A percentile compares a stretch with the other conserved stretches of the same genome.
phyloP scores from a whole-genome alignment of 2,329 filamentous ascomycete genomes.

The Pseudocercospora eumusae region DNA sequence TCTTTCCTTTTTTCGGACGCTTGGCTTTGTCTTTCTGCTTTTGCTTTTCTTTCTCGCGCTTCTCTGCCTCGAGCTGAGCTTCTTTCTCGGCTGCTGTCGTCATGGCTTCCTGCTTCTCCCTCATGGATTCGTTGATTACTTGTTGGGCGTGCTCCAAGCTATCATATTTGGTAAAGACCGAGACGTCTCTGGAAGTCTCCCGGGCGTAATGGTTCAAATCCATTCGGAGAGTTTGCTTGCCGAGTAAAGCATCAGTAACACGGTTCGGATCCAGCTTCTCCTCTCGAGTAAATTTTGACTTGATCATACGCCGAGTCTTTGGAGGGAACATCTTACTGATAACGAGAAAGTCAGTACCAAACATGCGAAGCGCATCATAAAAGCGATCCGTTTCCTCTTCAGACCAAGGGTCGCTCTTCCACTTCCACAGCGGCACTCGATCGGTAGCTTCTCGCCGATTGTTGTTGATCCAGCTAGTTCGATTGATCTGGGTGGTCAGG shows the following conservation, averaged over 20 bases:
- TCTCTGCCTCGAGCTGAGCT: constrained; percentile 39
- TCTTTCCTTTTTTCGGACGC: constrained; percentile 38
- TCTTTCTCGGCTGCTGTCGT: constrained; percentile 40
- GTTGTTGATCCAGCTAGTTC: constrained; percentile 67
- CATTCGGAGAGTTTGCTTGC: constrained; percentile 43
- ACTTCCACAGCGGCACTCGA: constrained; percentile 44
- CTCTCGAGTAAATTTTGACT: constrained; percentile 80
- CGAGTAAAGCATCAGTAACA: constrained; percentile 63
- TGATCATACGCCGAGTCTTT: constrained; percentile 71
- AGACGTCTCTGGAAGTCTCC: constrained; percentile 42
- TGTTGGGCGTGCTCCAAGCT: constrained; percentile 40
- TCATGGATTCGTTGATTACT: constrained; percentile 37
- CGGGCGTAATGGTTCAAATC: constrained; percentile 46
- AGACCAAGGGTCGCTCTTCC: constrained; percentile 67
- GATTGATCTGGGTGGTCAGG: constrained; percentile 70
- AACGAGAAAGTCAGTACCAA: constrained; percentile 81
- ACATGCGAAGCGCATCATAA: constrained; percentile 72
- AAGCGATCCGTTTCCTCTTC: constrained; percentile 72
- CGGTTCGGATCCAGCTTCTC: constrained; percentile 66
- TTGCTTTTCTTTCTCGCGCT: constrained; percentile 38
- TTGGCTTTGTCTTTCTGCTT: constrained; percentile 37
- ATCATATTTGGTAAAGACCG: constrained; percentile 42
- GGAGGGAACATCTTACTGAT: constrained; percentile 74
- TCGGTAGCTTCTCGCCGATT: constrained; percentile 52
- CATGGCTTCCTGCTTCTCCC: constrained; percentile 39